These are phyloP conservation scores for Phylloporus sp. DNA, from an alignment of 768 basidiomycete genomes.

Conservation along the genomic window DNA sequence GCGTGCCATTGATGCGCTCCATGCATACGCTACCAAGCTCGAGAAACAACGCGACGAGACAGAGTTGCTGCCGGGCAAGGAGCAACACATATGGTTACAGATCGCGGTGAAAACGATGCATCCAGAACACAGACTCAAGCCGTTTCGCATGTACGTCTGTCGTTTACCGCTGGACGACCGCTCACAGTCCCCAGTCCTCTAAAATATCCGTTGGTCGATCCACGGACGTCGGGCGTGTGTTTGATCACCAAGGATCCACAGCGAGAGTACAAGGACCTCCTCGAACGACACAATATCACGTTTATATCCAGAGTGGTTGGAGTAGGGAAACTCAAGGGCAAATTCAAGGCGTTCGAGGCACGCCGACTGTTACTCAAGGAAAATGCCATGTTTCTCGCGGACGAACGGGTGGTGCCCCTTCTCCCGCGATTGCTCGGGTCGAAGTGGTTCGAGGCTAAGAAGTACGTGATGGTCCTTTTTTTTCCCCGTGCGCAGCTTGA, in stretches of 20 bases:
- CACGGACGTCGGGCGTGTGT: constrained; percentile 75
- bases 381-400: constrained; percentile 89
- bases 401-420: constrained; percentile 84
- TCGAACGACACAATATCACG: constrained; percentile 72
- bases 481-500: background rate
- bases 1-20: constrained; percentile 75
- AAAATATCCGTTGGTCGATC: constrained; percentile 79
- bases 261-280: constrained; percentile 90
- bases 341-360: constrained; percentile 82
- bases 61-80: constrained; percentile 73
- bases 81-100: constrained; percentile 87
- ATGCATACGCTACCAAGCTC: constrained; percentile 63
- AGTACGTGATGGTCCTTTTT: constrained; percentile 52
- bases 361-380: constrained; percentile 81
- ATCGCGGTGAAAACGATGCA: constrained; percentile 83
- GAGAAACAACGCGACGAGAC: constrained; percentile 63
- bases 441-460: constrained; percentile 93
- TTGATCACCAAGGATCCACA: constrained; percentile 96
- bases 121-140: constrained; percentile 72
- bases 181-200: constrained; percentile 48
- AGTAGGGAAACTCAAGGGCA: constrained; percentile 87
- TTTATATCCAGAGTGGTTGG: constrained; percentile 93
- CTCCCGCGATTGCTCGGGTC: constrained; percentile 84
- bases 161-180: background rate
- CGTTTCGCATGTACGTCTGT: constrained; percentile 70